These are phyloP conservation scores for Calonectria crousiana DNA, from an alignment of 2,329 filamentous ascomycete species.

Conservation along the genomic window DNA sequence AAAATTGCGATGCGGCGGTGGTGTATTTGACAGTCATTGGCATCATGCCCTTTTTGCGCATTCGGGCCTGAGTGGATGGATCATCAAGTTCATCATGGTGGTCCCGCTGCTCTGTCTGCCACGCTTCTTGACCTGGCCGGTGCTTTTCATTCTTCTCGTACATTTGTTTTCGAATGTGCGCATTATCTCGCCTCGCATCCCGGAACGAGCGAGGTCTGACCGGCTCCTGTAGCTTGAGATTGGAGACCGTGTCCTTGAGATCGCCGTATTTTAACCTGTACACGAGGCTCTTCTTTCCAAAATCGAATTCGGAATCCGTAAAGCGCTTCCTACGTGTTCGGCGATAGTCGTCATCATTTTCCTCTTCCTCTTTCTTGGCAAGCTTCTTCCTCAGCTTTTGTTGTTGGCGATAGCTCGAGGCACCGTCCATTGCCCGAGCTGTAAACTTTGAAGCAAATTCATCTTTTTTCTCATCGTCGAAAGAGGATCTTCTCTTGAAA, in stretches of 20 bases:
- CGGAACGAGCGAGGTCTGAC: conserved; percentile 41
- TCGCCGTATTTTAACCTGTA: conserved; percentile 64
- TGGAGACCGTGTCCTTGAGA: conserved; percentile 44
- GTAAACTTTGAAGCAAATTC: conserved; percentile 40
- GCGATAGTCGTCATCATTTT: conserved; percentile 49
- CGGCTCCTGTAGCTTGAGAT: conserved; percentile 42
- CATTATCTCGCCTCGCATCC: conserved; percentile 19
- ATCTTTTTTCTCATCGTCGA: conserved; percentile 26
- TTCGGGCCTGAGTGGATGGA: conserved; percentile 24
- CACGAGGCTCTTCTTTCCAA: conserved; percentile 69
- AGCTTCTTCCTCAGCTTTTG: conserved; percentile 67
- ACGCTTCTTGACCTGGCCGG: not conserved
- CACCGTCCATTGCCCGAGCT: conserved; percentile 45
- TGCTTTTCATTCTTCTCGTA: not conserved
- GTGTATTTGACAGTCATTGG: conserved; percentile 67
- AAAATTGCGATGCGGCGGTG: conserved; percentile 89
- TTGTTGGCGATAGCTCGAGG: conserved; percentile 47
- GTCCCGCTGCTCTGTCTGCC: not conserved
- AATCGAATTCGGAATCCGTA: conserved; percentile 59
- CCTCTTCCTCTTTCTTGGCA: conserved; percentile 55
- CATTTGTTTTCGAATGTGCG: not conserved
- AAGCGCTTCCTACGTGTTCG: conserved; percentile 66
- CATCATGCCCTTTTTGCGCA: conserved; percentile 49
- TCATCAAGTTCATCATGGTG: not conserved
- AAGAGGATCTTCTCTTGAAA: not conserved